Evolutionary conservation across 495 filamentous ascomycete genomes (phyloP), one percentile per base, ranked within the genome.

Genomic region (Penicillium subrubescens): DNA sequence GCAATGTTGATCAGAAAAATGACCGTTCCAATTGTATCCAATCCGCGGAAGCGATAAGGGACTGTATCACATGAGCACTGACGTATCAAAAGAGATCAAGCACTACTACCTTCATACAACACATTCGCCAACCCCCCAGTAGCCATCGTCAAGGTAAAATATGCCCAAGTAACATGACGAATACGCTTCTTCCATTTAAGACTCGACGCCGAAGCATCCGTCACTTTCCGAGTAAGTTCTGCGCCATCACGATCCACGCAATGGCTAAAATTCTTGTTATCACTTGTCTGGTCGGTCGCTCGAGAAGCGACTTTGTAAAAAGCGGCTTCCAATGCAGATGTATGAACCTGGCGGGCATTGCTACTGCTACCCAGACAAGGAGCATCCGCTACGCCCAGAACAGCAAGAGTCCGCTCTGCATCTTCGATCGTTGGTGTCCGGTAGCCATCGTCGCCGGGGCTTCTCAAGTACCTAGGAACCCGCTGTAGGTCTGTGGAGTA

Each of bases 51-150:
- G 39, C 80, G 80, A 71, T 88, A 94, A 1, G 91, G 89, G 34
- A 92, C 89, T 91, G 69, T 51, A 43, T 5, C 31, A 19, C 11
- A 29, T 70, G 57, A 72, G 44, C 23, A 57, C 35, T 51, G 51
- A 19, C 33, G 31, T 33, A 59, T 46, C 12, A 6, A 56, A 17
- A 29, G 44, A 51, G 59, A 8, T 5, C 3, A 25, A 19, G 2
- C 1, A 48, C 23, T 0, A n/a, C 0, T 25, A 92, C 90, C 83
- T 25, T 83, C 80, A 69, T 90, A 83, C 57, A 95, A 71, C 12
- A 92, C 89, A 77, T 94, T 95, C 10, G 92, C 89, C 63, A 96
- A 80, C 0, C 92, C 92, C 14, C 92, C 92, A 0, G 92, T 95
- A 3, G 92, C 92, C 91, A 93, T 93, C 17, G 83, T 86, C 78